Conservation (phyloP, 2,329 filamentous ascomycete species). For the Aspergillus fumigatus region DNA sequence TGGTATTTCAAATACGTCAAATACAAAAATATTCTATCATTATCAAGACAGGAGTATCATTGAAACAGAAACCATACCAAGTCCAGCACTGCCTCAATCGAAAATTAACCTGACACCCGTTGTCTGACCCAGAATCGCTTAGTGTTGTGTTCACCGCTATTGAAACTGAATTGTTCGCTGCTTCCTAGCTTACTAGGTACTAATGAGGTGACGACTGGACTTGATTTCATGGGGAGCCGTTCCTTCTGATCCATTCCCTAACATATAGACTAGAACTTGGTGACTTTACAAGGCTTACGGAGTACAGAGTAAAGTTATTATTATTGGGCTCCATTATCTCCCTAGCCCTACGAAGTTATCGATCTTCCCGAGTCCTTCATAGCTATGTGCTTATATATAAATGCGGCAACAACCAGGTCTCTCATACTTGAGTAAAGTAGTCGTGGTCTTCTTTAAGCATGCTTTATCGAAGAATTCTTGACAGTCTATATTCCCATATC, state of each 20-base stretch:
- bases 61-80: neutral
- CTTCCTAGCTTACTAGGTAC: neutral
- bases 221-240: neutral
- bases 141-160: constrained; percentile 18
- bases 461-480: neutral
- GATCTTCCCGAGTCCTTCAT: neutral
- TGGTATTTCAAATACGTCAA: neutral
- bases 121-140: constrained; percentile 12
- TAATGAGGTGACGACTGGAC: neutral
- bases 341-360: neutral
- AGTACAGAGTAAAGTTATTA: neutral
- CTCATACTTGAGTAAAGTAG: neutral
- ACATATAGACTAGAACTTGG: neutral
- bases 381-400: neutral
- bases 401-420: neutral
- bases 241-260: too few relatives aligned
- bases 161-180: constrained; percentile 1
- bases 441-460: neutral
- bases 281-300: neutral
- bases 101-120: constrained; percentile 6
- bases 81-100: constrained; percentile 21
- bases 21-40: constrained; percentile 2
- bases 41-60: constrained; percentile 6
- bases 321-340: neutral
- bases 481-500: neutral